Conservation (phyloP, 148 eudicot species). For the Chenopodium formosanum region DNA sequence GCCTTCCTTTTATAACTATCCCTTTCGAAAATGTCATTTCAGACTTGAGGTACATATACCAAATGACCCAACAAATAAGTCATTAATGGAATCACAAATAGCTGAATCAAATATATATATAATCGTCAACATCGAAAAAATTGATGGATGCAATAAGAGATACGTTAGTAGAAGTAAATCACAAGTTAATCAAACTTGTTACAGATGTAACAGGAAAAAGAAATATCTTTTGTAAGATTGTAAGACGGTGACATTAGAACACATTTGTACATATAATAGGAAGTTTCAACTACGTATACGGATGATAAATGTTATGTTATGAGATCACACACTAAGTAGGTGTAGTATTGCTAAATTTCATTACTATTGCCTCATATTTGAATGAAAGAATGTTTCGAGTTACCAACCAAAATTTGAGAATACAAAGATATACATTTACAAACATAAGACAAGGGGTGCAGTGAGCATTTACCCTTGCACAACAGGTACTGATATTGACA, state of each 20-base stretch:
- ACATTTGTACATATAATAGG: not conserved
- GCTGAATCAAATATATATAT: not conserved
- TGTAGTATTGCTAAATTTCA: slow-evolving; percentile 10
- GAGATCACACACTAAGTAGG: slow-evolving; percentile 1
- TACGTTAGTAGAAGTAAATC: not conserved
- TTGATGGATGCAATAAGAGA: not conserved
- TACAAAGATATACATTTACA: slow-evolving; percentile 19
- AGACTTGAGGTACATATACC: not conserved
- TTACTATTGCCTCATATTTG: slow-evolving; percentile 22
- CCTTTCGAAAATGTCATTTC: not conserved
- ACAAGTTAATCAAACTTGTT: not conserved
- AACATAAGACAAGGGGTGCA: not conserved
- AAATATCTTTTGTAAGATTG: not conserved
- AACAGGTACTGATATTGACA: slow-evolving; percentile 62
- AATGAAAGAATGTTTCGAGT: slow-evolving; percentile 29
- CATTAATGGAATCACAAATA: not conserved
- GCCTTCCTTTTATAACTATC: not conserved
- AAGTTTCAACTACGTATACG: not conserved
- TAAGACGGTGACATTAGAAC: not conserved
- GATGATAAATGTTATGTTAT: not conserved
- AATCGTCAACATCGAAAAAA: not conserved
- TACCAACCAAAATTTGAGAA: slow-evolving; percentile 23
- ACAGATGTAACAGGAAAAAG: not conserved
- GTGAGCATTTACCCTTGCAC: slow-evolving; percentile 36
- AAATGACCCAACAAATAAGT: not conserved